Conservation (phyloP, 2,329 filamentous ascomycete species). For the Penicillium sp. region DNA sequence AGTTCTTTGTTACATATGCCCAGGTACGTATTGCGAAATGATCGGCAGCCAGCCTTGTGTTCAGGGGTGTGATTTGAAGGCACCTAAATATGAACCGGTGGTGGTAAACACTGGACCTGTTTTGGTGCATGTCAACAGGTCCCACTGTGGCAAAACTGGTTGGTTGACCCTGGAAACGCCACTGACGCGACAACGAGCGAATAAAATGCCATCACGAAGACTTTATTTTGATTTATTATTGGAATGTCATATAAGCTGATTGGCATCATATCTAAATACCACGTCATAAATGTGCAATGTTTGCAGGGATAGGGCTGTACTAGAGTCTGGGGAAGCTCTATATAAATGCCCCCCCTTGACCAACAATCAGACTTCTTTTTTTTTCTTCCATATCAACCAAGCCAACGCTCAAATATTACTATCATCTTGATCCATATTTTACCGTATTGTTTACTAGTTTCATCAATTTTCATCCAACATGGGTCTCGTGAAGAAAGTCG, state of each 20-base stretch:
- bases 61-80: neutral
- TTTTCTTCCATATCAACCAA: neutral
- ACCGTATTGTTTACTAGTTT: neutral
- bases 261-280: neutral
- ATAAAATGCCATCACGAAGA: neutral
- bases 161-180: neutral
- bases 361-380: neutral
- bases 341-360: neutral
- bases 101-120: neutral
- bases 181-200: neutral
- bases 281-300: neutral
- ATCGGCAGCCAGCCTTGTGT: neutral
- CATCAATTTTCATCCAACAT: neutral
- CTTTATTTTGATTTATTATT: neutral
- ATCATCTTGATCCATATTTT: neutral
- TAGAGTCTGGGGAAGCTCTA: neutral
- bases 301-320: neutral
- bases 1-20: neutral
- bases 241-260: too few relatives aligned
- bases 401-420: neutral
- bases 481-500: conserved; percentile 1
- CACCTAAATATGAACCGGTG: neutral
- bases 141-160: neutral
- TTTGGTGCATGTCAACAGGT: neutral
- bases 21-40: neutral